These are phyloP conservation scores for Paramecium caudatum DNA, from an alignment of 73 alveolate species.

Conservation along the genomic window DNA sequence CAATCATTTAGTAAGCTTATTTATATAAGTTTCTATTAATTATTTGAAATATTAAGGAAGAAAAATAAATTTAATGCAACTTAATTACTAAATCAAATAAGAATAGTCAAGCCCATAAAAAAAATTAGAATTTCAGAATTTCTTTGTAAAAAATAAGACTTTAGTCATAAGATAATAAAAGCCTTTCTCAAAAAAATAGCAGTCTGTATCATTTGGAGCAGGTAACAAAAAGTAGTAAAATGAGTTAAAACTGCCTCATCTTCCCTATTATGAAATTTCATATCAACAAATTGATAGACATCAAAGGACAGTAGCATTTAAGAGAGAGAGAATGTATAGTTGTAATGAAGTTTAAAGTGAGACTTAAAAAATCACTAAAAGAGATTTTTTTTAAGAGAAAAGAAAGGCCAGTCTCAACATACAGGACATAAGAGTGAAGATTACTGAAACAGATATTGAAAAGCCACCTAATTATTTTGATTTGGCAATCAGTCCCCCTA, in stretches of 20 bases:
- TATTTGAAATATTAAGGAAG: no score
- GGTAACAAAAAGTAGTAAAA: neutral
- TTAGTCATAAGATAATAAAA: neutral
- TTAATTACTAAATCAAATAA: no score
- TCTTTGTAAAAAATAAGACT: conserved; percentile 3
- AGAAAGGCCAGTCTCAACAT: conserved; percentile 10
- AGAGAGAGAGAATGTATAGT: neutral
- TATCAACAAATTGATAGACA: conserved; percentile 7
- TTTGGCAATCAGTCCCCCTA: neutral
- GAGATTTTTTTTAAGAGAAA: neutral
- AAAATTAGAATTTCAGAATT: conserved; percentile 4
- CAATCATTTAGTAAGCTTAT: no score
- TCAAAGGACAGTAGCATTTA: neutral
- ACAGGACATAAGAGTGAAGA: neutral
- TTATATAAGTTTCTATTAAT: no score
- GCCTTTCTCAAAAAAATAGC: neutral
- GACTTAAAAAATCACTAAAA: conserved; percentile 11
- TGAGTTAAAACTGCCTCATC: neutral
- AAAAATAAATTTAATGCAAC: no score
- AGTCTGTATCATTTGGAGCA: conserved; percentile 6
- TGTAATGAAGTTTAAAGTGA: neutral
- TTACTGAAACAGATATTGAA: neutral
- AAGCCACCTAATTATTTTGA: conserved; percentile 37
- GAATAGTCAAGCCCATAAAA: no score
- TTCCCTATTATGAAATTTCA: neutral